Percentiles rank a stretch among this genome's conserved stretches.
These are phyloP conservation scores for Cyclotella choctawhatcheeana DNA, from an alignment of 108 stramenopile species.

Conservation along the genomic window DNA sequence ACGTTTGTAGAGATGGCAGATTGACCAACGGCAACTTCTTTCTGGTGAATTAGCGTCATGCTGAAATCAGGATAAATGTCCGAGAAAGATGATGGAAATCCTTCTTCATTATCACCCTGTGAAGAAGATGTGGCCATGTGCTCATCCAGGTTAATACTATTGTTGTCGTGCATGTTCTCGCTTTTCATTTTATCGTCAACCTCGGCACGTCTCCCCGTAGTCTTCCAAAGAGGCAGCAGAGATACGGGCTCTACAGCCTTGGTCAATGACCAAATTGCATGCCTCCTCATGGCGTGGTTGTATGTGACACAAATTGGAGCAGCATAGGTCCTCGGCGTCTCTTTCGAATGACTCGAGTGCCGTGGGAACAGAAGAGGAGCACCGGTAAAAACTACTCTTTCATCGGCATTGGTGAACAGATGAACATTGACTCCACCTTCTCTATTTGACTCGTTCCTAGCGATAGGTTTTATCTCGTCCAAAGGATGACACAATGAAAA, in stretches of 20 bases:
- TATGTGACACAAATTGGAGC: slow-evolving; percentile 49
- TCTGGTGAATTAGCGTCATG: slow-evolving; percentile 26
- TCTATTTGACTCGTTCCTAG: slow-evolving; percentile 8
- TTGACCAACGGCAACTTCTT: slow-evolving; percentile 2
- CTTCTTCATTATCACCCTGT: neutral
- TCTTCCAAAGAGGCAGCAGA: slow-evolving; percentile 44
- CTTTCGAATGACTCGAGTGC: neutral
- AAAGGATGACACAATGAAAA: slow-evolving; percentile 84
- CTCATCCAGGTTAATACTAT: too few relatives aligned
- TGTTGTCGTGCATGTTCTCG: too few relatives aligned
- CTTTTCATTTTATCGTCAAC: neutral
- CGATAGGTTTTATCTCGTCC: slow-evolving; percentile 73
- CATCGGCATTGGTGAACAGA: slow-evolving; percentile 57
- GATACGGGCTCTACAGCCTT: slow-evolving; percentile 20
- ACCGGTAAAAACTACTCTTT: slow-evolving; percentile 69
- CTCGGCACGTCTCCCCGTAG: slow-evolving; percentile 36
- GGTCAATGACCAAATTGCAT: slow-evolving; percentile 43
- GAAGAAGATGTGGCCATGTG: too few relatives aligned
- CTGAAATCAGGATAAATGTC: slow-evolving; percentile 50
- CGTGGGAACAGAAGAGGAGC: slow-evolving; percentile 41
- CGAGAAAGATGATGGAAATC: slow-evolving; percentile 28
- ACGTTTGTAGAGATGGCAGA: slow-evolving; percentile 7
- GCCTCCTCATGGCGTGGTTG: slow-evolving; percentile 22
- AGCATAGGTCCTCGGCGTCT: neutral
- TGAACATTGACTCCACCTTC: slow-evolving; percentile 8